Conservation (phyloP, 306 rosid species). For the Geum urbanum region DNA sequence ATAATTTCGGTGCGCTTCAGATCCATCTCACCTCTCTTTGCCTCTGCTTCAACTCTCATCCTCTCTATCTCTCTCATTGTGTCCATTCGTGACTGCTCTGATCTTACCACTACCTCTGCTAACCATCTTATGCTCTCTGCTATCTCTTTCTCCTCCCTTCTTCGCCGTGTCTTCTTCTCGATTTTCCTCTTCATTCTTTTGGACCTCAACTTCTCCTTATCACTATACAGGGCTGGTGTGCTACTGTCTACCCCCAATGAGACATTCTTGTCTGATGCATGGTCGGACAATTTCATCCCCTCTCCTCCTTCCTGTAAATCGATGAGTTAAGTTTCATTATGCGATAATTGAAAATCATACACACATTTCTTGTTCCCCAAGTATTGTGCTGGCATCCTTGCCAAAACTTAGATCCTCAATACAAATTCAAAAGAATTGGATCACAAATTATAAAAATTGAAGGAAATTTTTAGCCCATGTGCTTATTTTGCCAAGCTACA, state of each 20-base stretch:
- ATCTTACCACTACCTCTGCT: constrained; percentile 78
- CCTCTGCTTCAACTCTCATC: constrained; percentile 94
- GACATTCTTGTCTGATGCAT: constrained; percentile 64
- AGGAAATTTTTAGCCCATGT: no score
- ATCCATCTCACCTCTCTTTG: constrained; percentile 89
- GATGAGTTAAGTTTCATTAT: not conserved
- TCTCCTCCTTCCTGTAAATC: constrained; percentile 55
- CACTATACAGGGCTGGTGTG: constrained; percentile 79
- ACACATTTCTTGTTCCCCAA: not conserved
- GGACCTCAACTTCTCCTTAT: constrained; percentile 50
- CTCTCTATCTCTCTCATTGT: constrained; percentile 83
- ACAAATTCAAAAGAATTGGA: no score
- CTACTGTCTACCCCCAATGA: constrained; percentile 73
- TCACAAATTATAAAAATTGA: no score
- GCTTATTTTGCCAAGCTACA: no score
- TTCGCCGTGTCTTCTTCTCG: constrained; percentile 32
- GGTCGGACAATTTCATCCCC: constrained; percentile 54
- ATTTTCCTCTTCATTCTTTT: constrained; percentile 50
- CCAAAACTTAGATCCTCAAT: no score
- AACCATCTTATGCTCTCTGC: constrained; percentile 92
- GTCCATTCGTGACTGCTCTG: constrained; percentile 87
- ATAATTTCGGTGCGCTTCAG: constrained; percentile 84
- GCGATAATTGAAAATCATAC: not conserved
- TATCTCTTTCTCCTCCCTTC: constrained; percentile 47
- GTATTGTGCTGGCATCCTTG: no score